phyloP scores from a whole-genome alignment of 1,284 basidiomycete species.

The Sanguinoderma infundibulare region DNA sequence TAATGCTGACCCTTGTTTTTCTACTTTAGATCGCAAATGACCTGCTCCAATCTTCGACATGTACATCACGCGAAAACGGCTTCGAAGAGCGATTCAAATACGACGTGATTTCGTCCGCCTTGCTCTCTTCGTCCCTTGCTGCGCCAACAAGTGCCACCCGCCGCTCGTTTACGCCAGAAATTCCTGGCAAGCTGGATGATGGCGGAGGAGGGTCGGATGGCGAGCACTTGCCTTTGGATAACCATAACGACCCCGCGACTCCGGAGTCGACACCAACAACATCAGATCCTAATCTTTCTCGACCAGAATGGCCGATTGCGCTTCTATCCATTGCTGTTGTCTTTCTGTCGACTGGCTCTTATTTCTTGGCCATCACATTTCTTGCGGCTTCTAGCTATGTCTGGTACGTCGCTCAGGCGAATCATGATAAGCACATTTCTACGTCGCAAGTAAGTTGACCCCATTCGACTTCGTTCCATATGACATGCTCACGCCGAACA shows the following conservation, averaged over 20 bases:
- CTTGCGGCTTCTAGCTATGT: slow-evolving; percentile 48
- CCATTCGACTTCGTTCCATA: slow-evolving; percentile 6
- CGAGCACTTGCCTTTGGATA: neutral
- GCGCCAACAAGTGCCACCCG: slow-evolving; percentile 29
- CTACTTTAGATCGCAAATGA: slow-evolving; percentile 38
- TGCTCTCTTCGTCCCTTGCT: slow-evolving; percentile 58
- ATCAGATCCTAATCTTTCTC: neutral
- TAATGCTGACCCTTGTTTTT: neutral
- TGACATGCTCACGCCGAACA: slow-evolving; percentile 32
- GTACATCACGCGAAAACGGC: slow-evolving; percentile 32
- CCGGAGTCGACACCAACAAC: slow-evolving; percentile 1
- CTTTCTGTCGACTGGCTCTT: slow-evolving; percentile 53
- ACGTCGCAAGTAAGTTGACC: slow-evolving; percentile 54
- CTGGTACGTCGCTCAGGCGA: slow-evolving; percentile 42
- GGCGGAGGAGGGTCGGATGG: slow-evolving; percentile 2
- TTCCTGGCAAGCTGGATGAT: slow-evolving; percentile 30
- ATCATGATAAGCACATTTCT: slow-evolving; percentile 47
- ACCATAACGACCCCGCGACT: neutral
- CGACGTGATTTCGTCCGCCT: slow-evolving; percentile 80
- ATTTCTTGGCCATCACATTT: slow-evolving; percentile 44
- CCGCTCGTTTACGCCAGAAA: slow-evolving; percentile 31
- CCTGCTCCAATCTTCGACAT: slow-evolving; percentile 27
- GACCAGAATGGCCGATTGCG: slow-evolving; percentile 22
- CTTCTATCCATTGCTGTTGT: slow-evolving; percentile 40
- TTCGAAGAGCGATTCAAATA: slow-evolving; percentile 86